Evolutionary conservation across 2,329 filamentous ascomycete species (phyloP).

Genomic region (Periconia digitata): DNA sequence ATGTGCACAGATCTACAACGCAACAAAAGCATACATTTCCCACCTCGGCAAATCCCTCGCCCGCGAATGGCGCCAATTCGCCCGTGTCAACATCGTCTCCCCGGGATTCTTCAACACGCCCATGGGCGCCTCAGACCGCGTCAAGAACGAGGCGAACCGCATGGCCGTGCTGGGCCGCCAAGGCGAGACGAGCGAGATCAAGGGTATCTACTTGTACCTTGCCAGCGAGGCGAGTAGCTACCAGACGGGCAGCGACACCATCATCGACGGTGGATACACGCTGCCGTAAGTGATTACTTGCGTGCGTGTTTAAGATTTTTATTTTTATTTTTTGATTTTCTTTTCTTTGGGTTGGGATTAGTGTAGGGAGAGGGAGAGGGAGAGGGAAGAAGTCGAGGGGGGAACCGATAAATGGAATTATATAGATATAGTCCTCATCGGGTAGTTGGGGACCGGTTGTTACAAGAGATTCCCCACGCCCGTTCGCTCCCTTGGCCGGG

Average conservation of each 20-base stretch:
- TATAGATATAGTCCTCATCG: too few species aligned
- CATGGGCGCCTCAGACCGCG: slow-evolving; percentile 60
- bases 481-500: too few species aligned
- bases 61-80: slow-evolving; percentile 69
- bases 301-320: too few species aligned
- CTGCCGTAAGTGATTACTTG: slow-evolving; percentile 39
- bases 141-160: slow-evolving; percentile 66
- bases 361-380: too few species aligned
- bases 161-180: slow-evolving; percentile 79
- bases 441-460: too few species aligned
- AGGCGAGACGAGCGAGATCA: slow-evolving; percentile 72
- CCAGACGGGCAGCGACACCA: slow-evolving; percentile 72
- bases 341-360: too few species aligned
- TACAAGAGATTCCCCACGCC: too few species aligned
- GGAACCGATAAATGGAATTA: too few species aligned
- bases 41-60: slow-evolving; percentile 63
- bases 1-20: slow-evolving; percentile 37
- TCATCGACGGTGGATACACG: slow-evolving; percentile 75
- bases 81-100: slow-evolving; percentile 65
- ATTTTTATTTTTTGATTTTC: too few species aligned
- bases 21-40: slow-evolving; percentile 63
- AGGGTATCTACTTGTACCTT: slow-evolving; percentile 78
- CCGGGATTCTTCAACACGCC: slow-evolving; percentile 69
- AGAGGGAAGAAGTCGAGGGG: too few species aligned
- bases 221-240: slow-evolving; percentile 79